These are phyloP conservation scores for Patellaria atrata DNA, from an alignment of 495 filamentous ascomycete genomes.

Conservation along the genomic window DNA sequence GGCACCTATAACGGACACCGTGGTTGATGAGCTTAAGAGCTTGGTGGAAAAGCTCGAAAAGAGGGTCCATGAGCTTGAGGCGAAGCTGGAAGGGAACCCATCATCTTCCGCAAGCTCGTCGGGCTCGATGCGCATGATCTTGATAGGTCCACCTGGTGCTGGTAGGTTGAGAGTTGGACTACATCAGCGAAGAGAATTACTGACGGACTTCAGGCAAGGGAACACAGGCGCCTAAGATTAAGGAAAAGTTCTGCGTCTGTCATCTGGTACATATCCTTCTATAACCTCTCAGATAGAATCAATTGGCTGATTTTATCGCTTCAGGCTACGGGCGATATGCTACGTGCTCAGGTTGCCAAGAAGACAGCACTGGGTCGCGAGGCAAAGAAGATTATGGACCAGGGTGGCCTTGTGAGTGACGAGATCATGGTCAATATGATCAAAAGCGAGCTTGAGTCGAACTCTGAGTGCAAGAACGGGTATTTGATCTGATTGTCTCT, in stretches of 20 bases:
- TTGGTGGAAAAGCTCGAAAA: constrained; percentile 69
- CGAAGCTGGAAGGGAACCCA: constrained; percentile 35
- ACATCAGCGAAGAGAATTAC: neutral
- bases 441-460: constrained; percentile 86
- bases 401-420: constrained; percentile 91
- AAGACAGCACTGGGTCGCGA: constrained; percentile 89
- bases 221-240: constrained; percentile 93
- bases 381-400: constrained; percentile 99
- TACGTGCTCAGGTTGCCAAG: constrained; percentile 94
- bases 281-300: constrained; percentile 4
- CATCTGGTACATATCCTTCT: constrained; percentile 62
- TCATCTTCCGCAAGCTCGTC: constrained; percentile 31
- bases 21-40: constrained; percentile 29
- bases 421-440: constrained; percentile 99
- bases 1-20: constrained; percentile 22
- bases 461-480: constrained; percentile 93
- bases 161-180: constrained; percentile 41
- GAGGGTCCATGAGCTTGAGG: constrained; percentile 66
- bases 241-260: constrained; percentile 92
- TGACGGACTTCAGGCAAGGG: constrained; percentile 66
- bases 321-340: constrained; percentile 97
- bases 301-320: constrained; percentile 9
- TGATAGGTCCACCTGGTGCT: constrained; percentile 95
- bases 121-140: constrained; percentile 69
- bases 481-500: constrained; percentile 28